A percentile compares a stretch with the other conserved stretches of the same genome.
Conservation (phyloP, 805 yeast genomes). For the Saccharomycopsis microspora region DNA sequence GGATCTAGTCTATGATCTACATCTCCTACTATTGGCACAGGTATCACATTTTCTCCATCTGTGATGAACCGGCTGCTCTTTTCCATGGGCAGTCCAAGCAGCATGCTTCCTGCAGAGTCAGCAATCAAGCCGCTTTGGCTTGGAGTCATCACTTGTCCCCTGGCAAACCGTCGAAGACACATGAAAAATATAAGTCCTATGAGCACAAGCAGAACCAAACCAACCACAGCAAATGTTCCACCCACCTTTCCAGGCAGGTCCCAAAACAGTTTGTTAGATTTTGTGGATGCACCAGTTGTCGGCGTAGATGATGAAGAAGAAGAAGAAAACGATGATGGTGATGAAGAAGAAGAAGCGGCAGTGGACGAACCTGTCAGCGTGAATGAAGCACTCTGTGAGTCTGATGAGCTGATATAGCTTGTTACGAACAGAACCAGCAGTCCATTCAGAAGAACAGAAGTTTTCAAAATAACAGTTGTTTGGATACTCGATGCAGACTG, state of each 20-base stretch:
- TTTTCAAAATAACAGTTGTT: neutral
- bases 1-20: slow-evolving; percentile 61
- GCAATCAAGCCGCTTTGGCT: slow-evolving; percentile 3
- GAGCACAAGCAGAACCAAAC: slow-evolving; percentile 41
- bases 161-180: slow-evolving; percentile 19
- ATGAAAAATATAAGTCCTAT: slow-evolving; percentile 32
- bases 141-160: neutral
- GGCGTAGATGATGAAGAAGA: slow-evolving; percentile 15
- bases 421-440: neutral
- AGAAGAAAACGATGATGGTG: slow-evolving; percentile 2
- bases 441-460: neutral
- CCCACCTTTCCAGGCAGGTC: slow-evolving; percentile 67
- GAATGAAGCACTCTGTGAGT: neutral
- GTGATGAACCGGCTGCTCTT: slow-evolving; percentile 13
- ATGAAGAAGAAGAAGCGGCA: neutral
- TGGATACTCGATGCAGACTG: neutral
- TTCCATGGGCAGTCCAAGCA: slow-evolving; percentile 9
- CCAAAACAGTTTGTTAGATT: slow-evolving; percentile 37
- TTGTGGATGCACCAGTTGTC: slow-evolving; percentile 7
- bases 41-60: slow-evolving; percentile 18
- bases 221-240: slow-evolving; percentile 76
- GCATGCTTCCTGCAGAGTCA: slow-evolving; percentile 3
- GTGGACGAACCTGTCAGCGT: neutral
- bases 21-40: slow-evolving; percentile 16
- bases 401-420: neutral